Conservation (phyloP, 169 alveolate species). For the Plasmodium gonderi region DNA sequence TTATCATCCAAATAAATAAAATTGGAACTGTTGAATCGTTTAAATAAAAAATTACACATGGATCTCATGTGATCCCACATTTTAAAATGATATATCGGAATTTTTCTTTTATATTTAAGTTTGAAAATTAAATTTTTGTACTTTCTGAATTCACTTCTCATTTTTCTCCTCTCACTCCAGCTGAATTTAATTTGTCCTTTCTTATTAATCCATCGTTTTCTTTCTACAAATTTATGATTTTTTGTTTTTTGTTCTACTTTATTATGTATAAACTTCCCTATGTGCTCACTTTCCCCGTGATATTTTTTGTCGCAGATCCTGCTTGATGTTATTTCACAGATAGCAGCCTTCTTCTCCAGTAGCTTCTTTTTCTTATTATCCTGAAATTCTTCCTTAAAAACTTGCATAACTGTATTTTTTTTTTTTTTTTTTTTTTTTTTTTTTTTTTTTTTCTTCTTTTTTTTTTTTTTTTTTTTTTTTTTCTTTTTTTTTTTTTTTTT, state of each 20-base stretch:
- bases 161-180: slow-evolving; percentile 19
- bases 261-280: background rate
- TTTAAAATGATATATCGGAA: slow-evolving; percentile 47
- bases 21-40: slow-evolving; percentile 8
- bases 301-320: background rate
- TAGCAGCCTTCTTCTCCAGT: background rate
- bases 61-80: slow-evolving; percentile 23
- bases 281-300: background rate
- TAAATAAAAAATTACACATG: slow-evolving; percentile 9
- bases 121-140: slow-evolving; percentile 22
- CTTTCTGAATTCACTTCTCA: background rate
- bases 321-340: background rate
- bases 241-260: background rate
- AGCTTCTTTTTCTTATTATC: slow-evolving; percentile 18
- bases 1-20: slow-evolving; percentile 55
- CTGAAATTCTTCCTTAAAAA: slow-evolving; percentile 53
- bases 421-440: slow-evolving; percentile 56
- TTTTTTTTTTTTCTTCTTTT: background rate
- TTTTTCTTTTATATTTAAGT: slow-evolving; percentile 51
- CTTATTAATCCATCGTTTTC: background rate
- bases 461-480: background rate
- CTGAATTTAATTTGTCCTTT: background rate
- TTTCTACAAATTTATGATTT: background rate
- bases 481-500: background rate
- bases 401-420: slow-evolving; percentile 15